phyloP scores from a whole-genome alignment of 164 flowering plant species.

The Magnolia kwangsiensis region DNA sequence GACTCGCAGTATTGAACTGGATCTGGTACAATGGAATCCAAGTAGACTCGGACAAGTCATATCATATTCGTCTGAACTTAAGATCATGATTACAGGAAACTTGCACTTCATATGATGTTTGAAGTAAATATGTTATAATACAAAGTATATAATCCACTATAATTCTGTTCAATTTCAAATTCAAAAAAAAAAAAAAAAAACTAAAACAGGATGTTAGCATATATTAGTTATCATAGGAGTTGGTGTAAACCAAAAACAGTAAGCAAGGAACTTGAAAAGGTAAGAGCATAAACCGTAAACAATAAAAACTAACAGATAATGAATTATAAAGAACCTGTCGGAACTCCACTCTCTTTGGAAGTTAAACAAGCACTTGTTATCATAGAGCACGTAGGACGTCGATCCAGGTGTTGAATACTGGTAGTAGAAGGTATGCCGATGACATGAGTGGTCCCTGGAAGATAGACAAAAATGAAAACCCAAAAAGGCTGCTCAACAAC shows the following conservation, averaged over 20 bases:
- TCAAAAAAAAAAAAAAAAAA: neutral
- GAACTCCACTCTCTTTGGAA: neutral
- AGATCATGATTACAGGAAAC: too few species aligned
- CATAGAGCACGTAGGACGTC: neutral
- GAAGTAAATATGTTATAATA: neutral
- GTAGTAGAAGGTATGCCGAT: neutral
- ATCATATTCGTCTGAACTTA: too few species aligned
- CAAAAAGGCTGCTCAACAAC: neutral
- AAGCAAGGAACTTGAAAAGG: neutral
- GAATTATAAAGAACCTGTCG: slow-evolving; percentile 9
- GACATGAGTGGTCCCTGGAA: neutral
- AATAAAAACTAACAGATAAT: neutral
- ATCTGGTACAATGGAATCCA: too few species aligned
- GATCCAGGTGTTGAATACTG: neutral
- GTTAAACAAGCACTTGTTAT: slow-evolving; percentile 5
- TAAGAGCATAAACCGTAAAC: neutral
- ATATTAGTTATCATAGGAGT: neutral
- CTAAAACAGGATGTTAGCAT: neutral
- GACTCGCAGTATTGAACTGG: too few species aligned
- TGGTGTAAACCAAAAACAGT: neutral
- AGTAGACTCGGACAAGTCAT: too few species aligned
- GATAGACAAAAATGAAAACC: neutral
- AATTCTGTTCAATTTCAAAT: neutral
- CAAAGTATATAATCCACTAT: neutral
- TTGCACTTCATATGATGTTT: too few species aligned